These are phyloP conservation scores for Dioszegia crocea DNA, from an alignment of 768 basidiomycete species.

Conservation along the genomic window DNA sequence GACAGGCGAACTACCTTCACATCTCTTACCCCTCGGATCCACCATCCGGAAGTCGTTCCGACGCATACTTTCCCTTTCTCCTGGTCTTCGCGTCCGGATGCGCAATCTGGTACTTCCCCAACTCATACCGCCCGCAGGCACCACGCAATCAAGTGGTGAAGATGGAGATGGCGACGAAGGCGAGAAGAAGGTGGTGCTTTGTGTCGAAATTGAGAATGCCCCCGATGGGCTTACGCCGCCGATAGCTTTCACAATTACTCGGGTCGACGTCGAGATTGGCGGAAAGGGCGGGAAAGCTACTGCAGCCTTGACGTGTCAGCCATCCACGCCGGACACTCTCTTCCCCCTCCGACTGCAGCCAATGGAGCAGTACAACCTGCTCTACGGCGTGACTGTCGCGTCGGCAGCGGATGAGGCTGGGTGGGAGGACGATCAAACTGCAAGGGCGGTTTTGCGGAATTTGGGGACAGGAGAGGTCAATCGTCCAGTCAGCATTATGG, in stretches of 20 bases:
- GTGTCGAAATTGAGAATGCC: slow-evolving; percentile 82
- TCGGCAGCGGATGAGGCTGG: slow-evolving; percentile 12
- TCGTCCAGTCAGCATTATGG: slow-evolving; percentile 72
- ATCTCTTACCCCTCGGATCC: slow-evolving; percentile 37
- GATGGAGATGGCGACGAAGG: slow-evolving; percentile 58
- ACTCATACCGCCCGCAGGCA: slow-evolving; percentile 58
- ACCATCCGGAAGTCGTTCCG: slow-evolving; percentile 82
- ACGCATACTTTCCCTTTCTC: slow-evolving; percentile 69
- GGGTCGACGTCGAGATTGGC: slow-evolving; percentile 68
- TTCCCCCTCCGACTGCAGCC: slow-evolving; percentile 72
- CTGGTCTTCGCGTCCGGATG: slow-evolving; percentile 86
- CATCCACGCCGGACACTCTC: slow-evolving; percentile 49
- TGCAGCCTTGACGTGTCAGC: slow-evolving; percentile 38
- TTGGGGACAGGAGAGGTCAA: slow-evolving; percentile 55
- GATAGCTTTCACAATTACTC: slow-evolving; percentile 67
- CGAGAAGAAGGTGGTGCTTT: slow-evolving; percentile 81
- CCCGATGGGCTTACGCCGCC: slow-evolving; percentile 44
- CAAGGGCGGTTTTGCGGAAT: slow-evolving; percentile 53
- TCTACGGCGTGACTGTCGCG: slow-evolving; percentile 79
- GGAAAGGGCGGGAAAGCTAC: slow-evolving; percentile 56
- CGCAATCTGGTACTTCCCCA: slow-evolving; percentile 88
- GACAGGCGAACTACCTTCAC: slow-evolving; percentile 17
- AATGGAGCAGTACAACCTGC: slow-evolving; percentile 77
- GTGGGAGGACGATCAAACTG: slow-evolving; percentile 20
- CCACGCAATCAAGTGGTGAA: slow-evolving; percentile 1